Conservation (phyloP, 164 flowering plant species). For the grape (Vitis vinifera) region ASM3070453v1 NC_081806.1:4061001-4061500, state of each 20-base stretch:
- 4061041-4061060: neutral
- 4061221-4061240: slow-evolving; percentile 67
- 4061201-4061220: slow-evolving; percentile 72
- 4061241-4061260: neutral
- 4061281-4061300: too few relatives aligned
- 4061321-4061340: too few relatives aligned
- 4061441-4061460: too few relatives aligned
- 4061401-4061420: too few relatives aligned
- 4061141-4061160: neutral
- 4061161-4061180: slow-evolving; percentile 25
- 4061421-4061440: too few relatives aligned
- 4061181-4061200: slow-evolving; percentile 81
- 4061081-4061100: neutral
- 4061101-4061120: slow-evolving; percentile 7
- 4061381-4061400: too few relatives aligned
- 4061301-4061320: too few relatives aligned
- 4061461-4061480: too few relatives aligned
- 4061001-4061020: neutral
- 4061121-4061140: neutral
- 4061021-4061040: neutral
- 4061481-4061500: neutral
- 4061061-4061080: neutral
- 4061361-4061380: too few relatives aligned
- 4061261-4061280: too few relatives aligned
- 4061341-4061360: too few relatives aligned